A percentile compares a stretch with the other conserved stretches of the same genome.
These are phyloP conservation scores for Brassica balearica DNA, from an alignment of 441 rosid species.

Conservation along the genomic window DNA sequence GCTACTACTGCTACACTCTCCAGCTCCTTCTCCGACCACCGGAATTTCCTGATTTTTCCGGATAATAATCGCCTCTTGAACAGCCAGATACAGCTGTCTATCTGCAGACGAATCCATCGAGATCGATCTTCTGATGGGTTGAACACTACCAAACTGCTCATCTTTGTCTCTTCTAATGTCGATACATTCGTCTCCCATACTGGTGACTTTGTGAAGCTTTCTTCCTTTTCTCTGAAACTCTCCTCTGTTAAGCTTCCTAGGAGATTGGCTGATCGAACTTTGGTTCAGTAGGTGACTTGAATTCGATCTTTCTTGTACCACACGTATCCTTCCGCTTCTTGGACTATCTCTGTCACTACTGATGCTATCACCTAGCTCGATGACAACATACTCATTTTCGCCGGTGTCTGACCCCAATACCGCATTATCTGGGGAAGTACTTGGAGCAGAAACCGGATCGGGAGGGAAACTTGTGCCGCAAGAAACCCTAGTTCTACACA, in stretches of 20 bases:
- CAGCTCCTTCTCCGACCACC: slow-evolving; percentile 42
- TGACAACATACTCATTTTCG: slow-evolving; percentile 75
- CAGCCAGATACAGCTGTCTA: slow-evolving; percentile 61
- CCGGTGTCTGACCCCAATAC: slow-evolving; percentile 23
- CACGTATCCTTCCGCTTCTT: slow-evolving; percentile 43
- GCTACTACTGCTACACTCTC: slow-evolving; percentile 54
- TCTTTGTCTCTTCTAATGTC: slow-evolving; percentile 63
- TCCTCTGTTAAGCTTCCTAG: slow-evolving; percentile 49
- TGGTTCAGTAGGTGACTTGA: slow-evolving; percentile 43
- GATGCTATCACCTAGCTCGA: slow-evolving; percentile 58
- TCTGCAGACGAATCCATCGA: slow-evolving; percentile 89
- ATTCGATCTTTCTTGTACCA: slow-evolving; percentile 54
- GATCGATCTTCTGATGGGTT: slow-evolving; percentile 83
- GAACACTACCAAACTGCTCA: slow-evolving; percentile 65
- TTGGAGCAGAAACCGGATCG: slow-evolving; percentile 49
- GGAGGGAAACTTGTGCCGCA: slow-evolving; percentile 41
- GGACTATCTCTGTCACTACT: slow-evolving; percentile 5
- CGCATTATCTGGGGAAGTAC: slow-evolving; percentile 53
- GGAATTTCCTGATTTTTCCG: slow-evolving; percentile 48
- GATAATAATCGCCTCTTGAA: slow-evolving; percentile 64
- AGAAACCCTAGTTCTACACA: slow-evolving; percentile 89
- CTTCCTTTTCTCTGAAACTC: slow-evolving; percentile 43
- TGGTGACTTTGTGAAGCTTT: slow-evolving; percentile 59
- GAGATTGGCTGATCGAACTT: slow-evolving; percentile 47
- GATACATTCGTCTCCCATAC: slow-evolving; percentile 93